Conservation (phyloP, 2,329 filamentous ascomycete genomes). For the Dothiorella sarmentorum region DNA sequence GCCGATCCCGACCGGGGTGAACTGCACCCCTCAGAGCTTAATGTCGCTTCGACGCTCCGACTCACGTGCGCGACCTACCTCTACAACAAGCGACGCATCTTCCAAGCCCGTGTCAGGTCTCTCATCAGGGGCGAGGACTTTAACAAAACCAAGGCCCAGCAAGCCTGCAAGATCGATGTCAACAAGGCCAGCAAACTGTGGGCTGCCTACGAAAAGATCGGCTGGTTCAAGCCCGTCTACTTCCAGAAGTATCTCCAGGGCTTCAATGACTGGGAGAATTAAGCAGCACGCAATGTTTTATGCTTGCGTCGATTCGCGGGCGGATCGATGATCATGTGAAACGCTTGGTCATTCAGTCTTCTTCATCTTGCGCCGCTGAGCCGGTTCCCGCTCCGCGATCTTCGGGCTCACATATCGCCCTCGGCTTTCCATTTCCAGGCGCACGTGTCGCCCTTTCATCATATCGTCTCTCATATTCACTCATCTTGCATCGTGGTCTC, state of each 20-base stretch:
- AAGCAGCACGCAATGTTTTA: neutral
- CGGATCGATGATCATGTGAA: conserved; percentile 15
- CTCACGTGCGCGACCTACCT: conserved; percentile 86
- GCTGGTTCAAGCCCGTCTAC: conserved; percentile 66
- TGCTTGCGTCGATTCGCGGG: conserved; percentile 16
- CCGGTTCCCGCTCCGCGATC: neutral
- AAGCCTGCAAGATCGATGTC: conserved; percentile 97
- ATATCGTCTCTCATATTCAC: neutral
- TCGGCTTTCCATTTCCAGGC: neutral
- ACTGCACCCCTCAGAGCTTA: conserved; percentile 74
- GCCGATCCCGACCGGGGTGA: conserved; percentile 66
- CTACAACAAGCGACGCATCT: conserved; percentile 89
- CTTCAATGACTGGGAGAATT: conserved; percentile 17
- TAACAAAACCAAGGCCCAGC: conserved; percentile 91
- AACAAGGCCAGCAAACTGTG: conserved; percentile 95
- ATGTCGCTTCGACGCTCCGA: conserved; percentile 72
- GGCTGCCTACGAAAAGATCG: conserved; percentile 81
- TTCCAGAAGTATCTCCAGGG: conserved; percentile 44
- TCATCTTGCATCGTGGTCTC: conserved; percentile 5
- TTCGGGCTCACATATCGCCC: neutral
- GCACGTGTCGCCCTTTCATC: neutral
- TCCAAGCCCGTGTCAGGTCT: conserved; percentile 68
- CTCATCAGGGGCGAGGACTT: conserved; percentile 73
- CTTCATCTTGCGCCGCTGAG: neutral
- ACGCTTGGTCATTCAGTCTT: conserved; percentile 5